A percentile compares a stretch with the other conserved stretches of the same genome.
Evolutionary conservation across 2,329 filamentous ascomycete genomes (phyloP).

Genomic region (Alternaria viburni): DNA sequence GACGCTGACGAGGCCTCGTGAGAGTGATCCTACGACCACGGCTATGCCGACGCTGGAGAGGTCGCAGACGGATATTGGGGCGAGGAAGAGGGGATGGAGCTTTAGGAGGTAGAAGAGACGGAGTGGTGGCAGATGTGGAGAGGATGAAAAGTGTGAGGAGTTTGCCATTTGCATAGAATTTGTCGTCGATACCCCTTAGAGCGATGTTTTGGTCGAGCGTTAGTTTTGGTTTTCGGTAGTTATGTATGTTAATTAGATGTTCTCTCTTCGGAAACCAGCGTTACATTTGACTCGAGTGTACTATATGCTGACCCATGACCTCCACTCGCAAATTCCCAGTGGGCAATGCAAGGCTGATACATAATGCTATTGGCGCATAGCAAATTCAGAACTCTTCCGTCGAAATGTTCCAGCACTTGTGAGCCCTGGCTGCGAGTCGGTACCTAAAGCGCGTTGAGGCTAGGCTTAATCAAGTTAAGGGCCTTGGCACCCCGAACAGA

Average conservation of each 20-base stretch:
- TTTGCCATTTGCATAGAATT: neutral
- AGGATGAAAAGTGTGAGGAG: neutral
- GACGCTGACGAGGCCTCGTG: conserved; percentile 25
- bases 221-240: neutral
- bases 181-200: neutral
- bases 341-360: too few relatives aligned
- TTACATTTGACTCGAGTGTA: neutral
- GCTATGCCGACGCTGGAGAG: conserved; percentile 5
- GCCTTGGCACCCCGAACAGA: too few relatives aligned
- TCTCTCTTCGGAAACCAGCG: neutral
- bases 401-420: too few relatives aligned
- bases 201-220: neutral
- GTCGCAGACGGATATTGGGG: conserved; percentile 17
- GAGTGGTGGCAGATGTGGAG: too few relatives aligned
- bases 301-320: too few relatives aligned
- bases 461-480: too few relatives aligned
- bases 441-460: too few relatives aligned
- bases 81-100: conserved; percentile 22
- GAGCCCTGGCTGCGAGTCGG: too few relatives aligned
- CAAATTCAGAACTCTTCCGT: neutral
- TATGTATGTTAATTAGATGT: neutral
- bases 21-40: neutral
- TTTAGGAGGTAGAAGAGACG: conserved; percentile 12
- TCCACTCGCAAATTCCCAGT: neutral
- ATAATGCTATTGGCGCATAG: neutral